Evolutionary conservation across 2,329 filamentous ascomycete species (phyloP).

Genomic region (Zarea fungicola): DNA sequence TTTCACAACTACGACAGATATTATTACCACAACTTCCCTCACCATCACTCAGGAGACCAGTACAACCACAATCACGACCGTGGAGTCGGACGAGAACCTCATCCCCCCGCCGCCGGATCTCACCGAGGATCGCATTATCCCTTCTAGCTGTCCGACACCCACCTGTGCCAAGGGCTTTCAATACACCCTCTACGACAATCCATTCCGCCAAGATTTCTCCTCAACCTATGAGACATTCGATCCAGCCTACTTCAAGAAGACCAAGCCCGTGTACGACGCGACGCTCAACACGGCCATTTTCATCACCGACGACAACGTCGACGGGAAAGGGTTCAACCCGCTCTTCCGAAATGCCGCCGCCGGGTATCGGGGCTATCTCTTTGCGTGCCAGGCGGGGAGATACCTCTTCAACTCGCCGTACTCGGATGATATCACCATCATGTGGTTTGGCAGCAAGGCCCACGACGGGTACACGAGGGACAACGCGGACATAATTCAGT

Average conservation of each 20-base stretch:
- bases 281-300: constrained; percentile 6
- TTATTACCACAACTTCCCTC: not conserved
- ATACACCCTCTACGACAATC: constrained; percentile 6
- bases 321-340: constrained; percentile 2
- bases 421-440: constrained; percentile 15
- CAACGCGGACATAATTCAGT: constrained; percentile 14
- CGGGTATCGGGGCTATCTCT: constrained; percentile 13
- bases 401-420: constrained; percentile 13
- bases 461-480: constrained; percentile 6
- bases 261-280: not conserved
- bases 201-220: not conserved
- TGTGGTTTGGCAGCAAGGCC: constrained; percentile 13
- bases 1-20: not conserved
- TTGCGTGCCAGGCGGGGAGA: constrained; percentile 12
- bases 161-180: constrained; percentile 5
- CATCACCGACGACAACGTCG: not conserved
- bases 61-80: not conserved
- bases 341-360: constrained; percentile 10
- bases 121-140: not conserved
- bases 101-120: not conserved
- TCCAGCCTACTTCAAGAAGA: constrained; percentile 3
- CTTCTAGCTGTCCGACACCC: constrained; percentile 6
- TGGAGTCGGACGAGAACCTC: not conserved
- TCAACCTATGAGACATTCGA: constrained; percentile 6
- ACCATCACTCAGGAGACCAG: not conserved